A percentile compares a stretch with the other conserved stretches of the same genome.
Evolutionary conservation across 306 rosid species (phyloP).

Genomic region (Prosopis cineraria): DNA sequence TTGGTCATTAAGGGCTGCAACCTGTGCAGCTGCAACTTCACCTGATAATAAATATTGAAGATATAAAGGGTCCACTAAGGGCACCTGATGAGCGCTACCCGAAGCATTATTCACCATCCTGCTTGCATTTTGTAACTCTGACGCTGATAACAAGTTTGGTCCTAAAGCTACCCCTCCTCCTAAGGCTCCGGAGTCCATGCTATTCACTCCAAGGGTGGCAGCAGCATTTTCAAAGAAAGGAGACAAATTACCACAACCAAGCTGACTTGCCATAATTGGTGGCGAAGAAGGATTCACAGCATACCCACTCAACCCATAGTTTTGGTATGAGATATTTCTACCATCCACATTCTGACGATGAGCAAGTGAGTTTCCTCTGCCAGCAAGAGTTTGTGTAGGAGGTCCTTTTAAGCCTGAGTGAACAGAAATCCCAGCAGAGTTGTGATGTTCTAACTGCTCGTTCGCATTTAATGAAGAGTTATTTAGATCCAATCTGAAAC

Average conservation of each 20-base stretch:
- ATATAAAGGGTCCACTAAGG: slow-evolving; percentile 73
- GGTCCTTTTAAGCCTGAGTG: slow-evolving; percentile 65
- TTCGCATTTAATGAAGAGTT: slow-evolving; percentile 44
- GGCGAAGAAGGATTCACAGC: slow-evolving; percentile 67
- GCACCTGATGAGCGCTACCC: slow-evolving; percentile 63
- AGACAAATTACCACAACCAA: slow-evolving; percentile 68
- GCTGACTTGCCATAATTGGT: slow-evolving; percentile 72
- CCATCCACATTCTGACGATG: slow-evolving; percentile 74
- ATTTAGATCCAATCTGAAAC: slow-evolving; percentile 49
- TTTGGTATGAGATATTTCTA: slow-evolving; percentile 51
- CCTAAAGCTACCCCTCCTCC: slow-evolving; percentile 70
- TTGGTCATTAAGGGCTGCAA: slow-evolving; percentile 72
- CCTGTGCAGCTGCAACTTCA: slow-evolving; percentile 81
- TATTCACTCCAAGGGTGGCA: slow-evolving; percentile 55
- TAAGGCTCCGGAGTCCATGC: slow-evolving; percentile 65
- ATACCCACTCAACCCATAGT: slow-evolving; percentile 72
- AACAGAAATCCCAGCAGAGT: slow-evolving; percentile 48
- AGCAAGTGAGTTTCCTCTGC: slow-evolving; percentile 60
- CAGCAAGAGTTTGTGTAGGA: slow-evolving; percentile 50
- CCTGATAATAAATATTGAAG: slow-evolving; percentile 74
- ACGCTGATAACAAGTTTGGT: slow-evolving; percentile 47
- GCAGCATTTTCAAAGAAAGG: slow-evolving; percentile 69
- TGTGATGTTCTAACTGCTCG: slow-evolving; percentile 53
- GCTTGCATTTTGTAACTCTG: slow-evolving; percentile 69
- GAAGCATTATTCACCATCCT: slow-evolving; percentile 64